These are phyloP conservation scores for Glycine latifolia DNA, from an alignment of 306 rosid genomes.

Conservation along the genomic window DNA sequence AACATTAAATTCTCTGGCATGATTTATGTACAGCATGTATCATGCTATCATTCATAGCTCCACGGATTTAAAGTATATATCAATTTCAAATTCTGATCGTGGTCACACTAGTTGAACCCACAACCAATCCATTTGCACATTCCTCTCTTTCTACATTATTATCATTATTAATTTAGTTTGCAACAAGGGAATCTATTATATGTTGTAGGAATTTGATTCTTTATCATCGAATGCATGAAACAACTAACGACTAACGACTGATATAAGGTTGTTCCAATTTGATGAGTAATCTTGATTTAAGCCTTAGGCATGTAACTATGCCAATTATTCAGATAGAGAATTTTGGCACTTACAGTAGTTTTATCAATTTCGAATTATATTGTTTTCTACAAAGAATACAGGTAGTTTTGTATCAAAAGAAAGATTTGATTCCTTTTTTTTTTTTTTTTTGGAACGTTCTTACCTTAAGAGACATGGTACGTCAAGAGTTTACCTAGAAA, in stretches of 20 bases:
- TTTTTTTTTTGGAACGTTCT: no score
- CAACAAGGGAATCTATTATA: background rate
- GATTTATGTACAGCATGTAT: constrained; percentile 24
- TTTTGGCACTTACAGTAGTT: no score
- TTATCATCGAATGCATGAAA: background rate
- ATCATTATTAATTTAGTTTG: background rate
- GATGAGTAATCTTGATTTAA: background rate
- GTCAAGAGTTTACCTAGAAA: constrained; percentile 38
- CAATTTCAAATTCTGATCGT: constrained; percentile 29
- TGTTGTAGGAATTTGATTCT: constrained; percentile 13
- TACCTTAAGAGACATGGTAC: constrained; percentile 30
- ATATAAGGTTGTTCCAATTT: background rate
- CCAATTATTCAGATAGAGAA: no score
- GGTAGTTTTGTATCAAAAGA: background rate
- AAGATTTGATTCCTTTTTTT: constrained; percentile 23
- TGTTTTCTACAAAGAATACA: background rate
- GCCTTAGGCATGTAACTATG: background rate
- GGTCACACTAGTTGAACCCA: background rate
- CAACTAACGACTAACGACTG: no score
- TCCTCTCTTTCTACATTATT: background rate
- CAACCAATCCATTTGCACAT: background rate
- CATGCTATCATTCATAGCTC: constrained; percentile 8
- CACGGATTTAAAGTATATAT: background rate
- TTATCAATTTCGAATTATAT: background rate
- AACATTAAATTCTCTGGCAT: constrained; percentile 33